Percentiles rank a stretch among this genome's conserved stretches.
Evolutionary conservation across 1,284 basidiomycete species (phyloP).

Genomic region (Irpex sp.): DNA sequence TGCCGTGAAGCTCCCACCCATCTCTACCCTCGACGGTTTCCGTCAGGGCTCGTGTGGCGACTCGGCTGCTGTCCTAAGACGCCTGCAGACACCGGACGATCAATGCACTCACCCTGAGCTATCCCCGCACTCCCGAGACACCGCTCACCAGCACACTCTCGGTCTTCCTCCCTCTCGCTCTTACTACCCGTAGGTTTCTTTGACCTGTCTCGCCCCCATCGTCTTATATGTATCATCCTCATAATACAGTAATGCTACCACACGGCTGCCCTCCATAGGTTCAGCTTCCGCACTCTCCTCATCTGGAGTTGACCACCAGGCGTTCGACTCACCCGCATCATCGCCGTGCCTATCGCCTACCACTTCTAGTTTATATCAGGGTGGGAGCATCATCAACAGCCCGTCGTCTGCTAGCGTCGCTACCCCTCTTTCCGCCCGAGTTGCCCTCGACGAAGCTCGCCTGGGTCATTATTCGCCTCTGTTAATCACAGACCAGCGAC

Average conservation of each 20-base stretch:
- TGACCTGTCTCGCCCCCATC: background rate
- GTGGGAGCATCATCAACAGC: slow-evolving; percentile 5
- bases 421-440: slow-evolving; percentile 11
- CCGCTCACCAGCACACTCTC: background rate
- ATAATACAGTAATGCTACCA: background rate
- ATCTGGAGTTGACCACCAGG: background rate
- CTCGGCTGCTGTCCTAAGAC: slow-evolving; percentile 57
- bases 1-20: slow-evolving; percentile 57
- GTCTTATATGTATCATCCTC: background rate
- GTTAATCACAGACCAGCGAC: background rate
- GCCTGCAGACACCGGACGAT: slow-evolving; percentile 50
- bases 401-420: slow-evolving; percentile 1
- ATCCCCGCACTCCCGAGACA: background rate
- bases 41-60: slow-evolving; percentile 49
- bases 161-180: background rate
- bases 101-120: slow-evolving; percentile 2
- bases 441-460: slow-evolving; percentile 6
- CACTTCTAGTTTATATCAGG: background rate
- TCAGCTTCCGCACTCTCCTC: background rate
- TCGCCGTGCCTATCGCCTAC: slow-evolving; percentile 2
- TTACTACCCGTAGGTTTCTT: background rate
- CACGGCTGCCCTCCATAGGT: background rate
- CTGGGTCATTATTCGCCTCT: background rate
- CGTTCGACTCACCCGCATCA: slow-evolving; percentile 3
- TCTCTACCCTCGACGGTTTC: slow-evolving; percentile 61